Evolutionary conservation across 1,139 yeast species (phyloP).

Genomic region (Yamadazyma blattariae): DNA sequence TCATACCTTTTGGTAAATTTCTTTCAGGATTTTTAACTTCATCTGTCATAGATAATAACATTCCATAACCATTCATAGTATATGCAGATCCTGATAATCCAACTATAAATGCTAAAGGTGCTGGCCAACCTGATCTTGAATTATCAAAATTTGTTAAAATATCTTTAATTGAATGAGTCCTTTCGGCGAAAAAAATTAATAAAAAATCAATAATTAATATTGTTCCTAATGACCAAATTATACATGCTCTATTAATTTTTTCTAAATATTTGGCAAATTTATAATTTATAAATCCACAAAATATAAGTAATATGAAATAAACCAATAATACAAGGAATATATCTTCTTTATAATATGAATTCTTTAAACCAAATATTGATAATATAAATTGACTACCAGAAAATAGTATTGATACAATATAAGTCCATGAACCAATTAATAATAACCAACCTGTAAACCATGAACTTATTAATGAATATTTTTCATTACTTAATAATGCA

Average conservation of each 20-base stretch:
- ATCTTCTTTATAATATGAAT: constrained; percentile 57
- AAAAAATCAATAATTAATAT: constrained; percentile 66
- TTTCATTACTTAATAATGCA: constrained; percentile 60
- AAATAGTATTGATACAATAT: constrained; percentile 68
- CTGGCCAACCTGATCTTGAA: constrained; percentile 71
- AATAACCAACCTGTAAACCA: constrained; percentile 81
- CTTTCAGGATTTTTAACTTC: constrained; percentile 76
- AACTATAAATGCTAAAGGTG: constrained; percentile 60
- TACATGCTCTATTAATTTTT: constrained; percentile 61
- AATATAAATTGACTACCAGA: constrained; percentile 73
- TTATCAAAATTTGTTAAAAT: constrained; percentile 71
- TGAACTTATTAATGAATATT: constrained; percentile 52
- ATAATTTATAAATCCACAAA: constrained; percentile 62
- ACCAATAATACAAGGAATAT: constrained; percentile 53
- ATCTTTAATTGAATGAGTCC: constrained; percentile 56
- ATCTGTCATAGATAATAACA: constrained; percentile 78
- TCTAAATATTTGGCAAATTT: constrained; percentile 60
- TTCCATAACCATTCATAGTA: constrained; percentile 79
- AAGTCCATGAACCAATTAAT: constrained; percentile 73
- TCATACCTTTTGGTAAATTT: constrained; percentile 75
- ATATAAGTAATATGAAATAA: constrained; percentile 51
- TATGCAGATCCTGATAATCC: constrained; percentile 79
- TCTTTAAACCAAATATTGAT: constrained; percentile 59
- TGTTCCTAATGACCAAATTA: constrained; percentile 71
- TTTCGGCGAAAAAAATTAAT: constrained; percentile 56